These are phyloP conservation scores for Amanita pseudoporphyria DNA, from an alignment of 768 basidiomycete genomes.

Conservation along the genomic window DNA sequence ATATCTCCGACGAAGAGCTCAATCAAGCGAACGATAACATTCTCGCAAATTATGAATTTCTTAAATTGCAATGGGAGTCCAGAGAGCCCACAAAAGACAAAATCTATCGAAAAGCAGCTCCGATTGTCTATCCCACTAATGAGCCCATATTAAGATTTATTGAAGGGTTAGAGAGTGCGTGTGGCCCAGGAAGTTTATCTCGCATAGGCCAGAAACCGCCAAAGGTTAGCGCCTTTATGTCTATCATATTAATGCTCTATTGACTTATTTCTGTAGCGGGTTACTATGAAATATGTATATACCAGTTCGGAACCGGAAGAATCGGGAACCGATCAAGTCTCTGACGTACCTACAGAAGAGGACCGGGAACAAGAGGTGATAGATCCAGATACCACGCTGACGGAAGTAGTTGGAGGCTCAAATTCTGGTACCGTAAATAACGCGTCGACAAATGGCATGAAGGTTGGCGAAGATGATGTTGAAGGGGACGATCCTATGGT, in stretches of 20 bases:
- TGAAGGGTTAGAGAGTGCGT: conserved; percentile 3
- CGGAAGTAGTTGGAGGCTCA: neutral
- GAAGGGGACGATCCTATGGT: neutral
- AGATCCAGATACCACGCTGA: neutral
- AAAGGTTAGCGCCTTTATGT: neutral
- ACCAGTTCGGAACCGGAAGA: conserved; percentile 6
- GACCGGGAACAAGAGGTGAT: neutral
- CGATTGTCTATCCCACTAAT: neutral
- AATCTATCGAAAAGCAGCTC: neutral
- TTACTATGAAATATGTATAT: neutral
- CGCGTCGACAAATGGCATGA: neutral
- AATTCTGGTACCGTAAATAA: neutral
- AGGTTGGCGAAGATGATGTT: neutral
- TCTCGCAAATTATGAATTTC: neutral
- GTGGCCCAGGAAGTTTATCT: conserved; percentile 1
- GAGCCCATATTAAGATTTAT: neutral
- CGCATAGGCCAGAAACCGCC: neutral
- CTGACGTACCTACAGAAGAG: neutral
- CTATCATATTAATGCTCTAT: too few species aligned
- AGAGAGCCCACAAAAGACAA: neutral
- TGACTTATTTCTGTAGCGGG: neutral
- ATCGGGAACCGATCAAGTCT: neutral
- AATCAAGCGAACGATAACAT: neutral
- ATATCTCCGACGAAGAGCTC: neutral
- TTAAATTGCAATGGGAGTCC: neutral